These are phyloP conservation scores for Lecanosticta acicola DNA, from an alignment of 2,329 filamentous ascomycete genomes.

Conservation along the genomic window DNA sequence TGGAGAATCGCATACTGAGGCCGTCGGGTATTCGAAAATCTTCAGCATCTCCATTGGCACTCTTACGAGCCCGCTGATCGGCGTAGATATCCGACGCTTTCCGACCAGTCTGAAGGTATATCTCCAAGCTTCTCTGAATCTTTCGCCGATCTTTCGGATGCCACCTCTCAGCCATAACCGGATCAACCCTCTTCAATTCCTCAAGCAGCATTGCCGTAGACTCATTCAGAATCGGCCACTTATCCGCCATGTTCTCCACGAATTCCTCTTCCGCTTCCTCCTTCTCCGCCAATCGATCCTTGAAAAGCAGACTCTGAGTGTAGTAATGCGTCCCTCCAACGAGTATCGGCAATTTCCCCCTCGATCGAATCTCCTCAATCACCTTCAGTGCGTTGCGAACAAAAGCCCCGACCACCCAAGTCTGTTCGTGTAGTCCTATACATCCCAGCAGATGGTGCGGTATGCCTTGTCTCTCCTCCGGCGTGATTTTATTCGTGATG, in stretches of 20 bases:
- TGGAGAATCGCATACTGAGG: constrained; percentile 44
- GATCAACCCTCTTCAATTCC: constrained; percentile 74
- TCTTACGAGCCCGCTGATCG: constrained; percentile 52
- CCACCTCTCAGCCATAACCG: constrained; percentile 83
- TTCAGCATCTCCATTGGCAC: constrained; percentile 11
- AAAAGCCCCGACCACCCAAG: constrained; percentile 79
- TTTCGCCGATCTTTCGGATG: constrained; percentile 90
- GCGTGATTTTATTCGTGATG: constrained; percentile 88
- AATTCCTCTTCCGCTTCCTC: constrained; percentile 29
- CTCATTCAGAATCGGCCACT: constrained; percentile 66
- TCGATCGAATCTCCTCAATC: constrained; percentile 69
- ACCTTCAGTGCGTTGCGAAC: constrained; percentile 61
- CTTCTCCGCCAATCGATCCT: constrained; percentile 58
- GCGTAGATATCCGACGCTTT: constrained; percentile 81
- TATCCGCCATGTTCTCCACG: constrained; percentile 25
- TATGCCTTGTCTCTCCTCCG: constrained; percentile 68
- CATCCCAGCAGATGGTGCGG: constrained; percentile 83
- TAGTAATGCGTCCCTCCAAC: constrained; percentile 97
- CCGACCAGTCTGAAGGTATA: constrained; percentile 75
- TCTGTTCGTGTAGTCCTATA: constrained; percentile 66
- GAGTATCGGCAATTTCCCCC: constrained; percentile 79
- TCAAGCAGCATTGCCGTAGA: constrained; percentile 66
- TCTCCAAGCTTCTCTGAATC: constrained; percentile 82
- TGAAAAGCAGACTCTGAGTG: constrained; percentile 79
- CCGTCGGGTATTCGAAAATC: neutral